phyloP scores from a whole-genome alignment of 2,329 filamentous ascomycete genomes.

The Botrytis pseudocinerea region DNA sequence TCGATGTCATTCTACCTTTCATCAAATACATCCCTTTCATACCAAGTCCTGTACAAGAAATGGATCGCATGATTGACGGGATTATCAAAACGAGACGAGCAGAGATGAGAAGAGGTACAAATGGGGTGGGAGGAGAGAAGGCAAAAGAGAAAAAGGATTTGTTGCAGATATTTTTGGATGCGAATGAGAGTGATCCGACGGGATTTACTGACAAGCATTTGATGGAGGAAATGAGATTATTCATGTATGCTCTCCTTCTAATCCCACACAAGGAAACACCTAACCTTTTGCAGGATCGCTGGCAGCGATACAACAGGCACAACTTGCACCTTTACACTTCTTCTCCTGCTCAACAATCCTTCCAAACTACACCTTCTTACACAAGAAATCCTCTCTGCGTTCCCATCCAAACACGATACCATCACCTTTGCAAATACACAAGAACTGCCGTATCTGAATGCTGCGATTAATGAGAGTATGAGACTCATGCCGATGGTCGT shows the following conservation, averaged over 20 bases:
- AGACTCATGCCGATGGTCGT: conserved; percentile 28
- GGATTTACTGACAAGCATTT: neutral
- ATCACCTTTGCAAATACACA: conserved; percentile 30
- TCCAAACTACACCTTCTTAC: neutral
- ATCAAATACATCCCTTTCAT: neutral
- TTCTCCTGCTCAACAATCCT: conserved; percentile 17
- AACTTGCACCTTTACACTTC: conserved; percentile 1
- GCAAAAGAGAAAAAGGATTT: neutral
- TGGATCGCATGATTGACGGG: neutral
- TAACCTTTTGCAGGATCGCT: neutral
- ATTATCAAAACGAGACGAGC: neutral
- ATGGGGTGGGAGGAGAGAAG: neutral
- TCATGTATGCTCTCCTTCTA: conserved; percentile 21
- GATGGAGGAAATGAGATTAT: conserved; percentile 29
- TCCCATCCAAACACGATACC: conserved; percentile 24
- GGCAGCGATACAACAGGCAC: conserved; percentile 8
- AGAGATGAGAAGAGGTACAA: neutral
- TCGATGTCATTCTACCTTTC: neutral
- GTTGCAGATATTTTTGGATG: neutral
- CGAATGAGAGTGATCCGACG: neutral
- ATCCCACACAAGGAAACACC: neutral
- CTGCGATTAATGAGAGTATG: conserved; percentile 32
- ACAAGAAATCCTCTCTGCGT: conserved; percentile 41
- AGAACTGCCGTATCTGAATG: conserved; percentile 31
- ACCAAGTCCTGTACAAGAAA: neutral